Conservation (phyloP, 2,329 filamentous ascomycete genomes). For the Onygena corvina region DNA sequence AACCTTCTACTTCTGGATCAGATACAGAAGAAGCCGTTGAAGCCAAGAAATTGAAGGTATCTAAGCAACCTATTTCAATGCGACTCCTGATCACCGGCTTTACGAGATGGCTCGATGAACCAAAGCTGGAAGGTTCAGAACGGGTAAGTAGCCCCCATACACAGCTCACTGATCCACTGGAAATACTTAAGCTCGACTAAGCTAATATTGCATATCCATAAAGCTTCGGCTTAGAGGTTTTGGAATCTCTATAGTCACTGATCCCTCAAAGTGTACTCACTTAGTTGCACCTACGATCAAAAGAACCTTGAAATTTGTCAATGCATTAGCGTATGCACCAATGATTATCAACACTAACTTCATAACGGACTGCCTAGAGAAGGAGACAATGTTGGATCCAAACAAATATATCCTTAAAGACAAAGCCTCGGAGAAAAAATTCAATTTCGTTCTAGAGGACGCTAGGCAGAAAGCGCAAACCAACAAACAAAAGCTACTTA, state of each 20-base stretch:
- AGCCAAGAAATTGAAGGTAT: constrained; percentile 51
- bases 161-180: too few species aligned
- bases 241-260: constrained; percentile 67
- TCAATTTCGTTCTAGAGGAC: constrained; percentile 56
- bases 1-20: constrained; percentile 39
- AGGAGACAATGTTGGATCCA: constrained; percentile 51
- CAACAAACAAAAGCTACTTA: constrained; percentile 65
- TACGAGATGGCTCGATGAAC: constrained; percentile 63
- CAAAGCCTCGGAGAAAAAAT: constrained; percentile 57
- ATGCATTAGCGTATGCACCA: constrained; percentile 69
- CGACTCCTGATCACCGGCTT: constrained; percentile 75
- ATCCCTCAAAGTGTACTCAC: constrained; percentile 66
- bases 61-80: constrained; percentile 54
- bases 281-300: constrained; percentile 78
- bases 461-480: constrained; percentile 58
- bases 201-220: not conserved
- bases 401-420: constrained; percentile 60
- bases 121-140: constrained; percentile 64
- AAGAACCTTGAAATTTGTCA: constrained; percentile 87
- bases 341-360: constrained; percentile 65
- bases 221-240: constrained; percentile 71
- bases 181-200: constrained; percentile 13
- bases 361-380: constrained; percentile 62
- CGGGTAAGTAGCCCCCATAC: constrained; percentile 46
- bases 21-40: constrained; percentile 41